phyloP scores from a whole-genome alignment of 2,329 filamentous ascomycete genomes.

The Penicillium sp. region DNA sequence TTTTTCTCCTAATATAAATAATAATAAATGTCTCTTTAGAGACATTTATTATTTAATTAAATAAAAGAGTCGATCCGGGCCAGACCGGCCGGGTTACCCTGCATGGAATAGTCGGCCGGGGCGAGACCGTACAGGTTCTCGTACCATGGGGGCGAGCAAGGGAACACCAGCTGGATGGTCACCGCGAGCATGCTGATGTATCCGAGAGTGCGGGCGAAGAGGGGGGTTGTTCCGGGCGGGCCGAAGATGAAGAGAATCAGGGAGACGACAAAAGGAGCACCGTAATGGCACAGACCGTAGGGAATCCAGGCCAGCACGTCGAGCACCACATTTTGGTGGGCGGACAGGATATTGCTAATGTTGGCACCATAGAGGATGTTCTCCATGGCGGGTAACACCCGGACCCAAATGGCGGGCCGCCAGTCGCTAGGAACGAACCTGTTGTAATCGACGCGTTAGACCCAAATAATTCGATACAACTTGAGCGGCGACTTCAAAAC shows the following conservation, averaged over 20 bases:
- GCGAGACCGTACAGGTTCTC: slow-evolving; percentile 90
- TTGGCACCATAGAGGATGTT: slow-evolving; percentile 97
- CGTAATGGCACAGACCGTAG: slow-evolving; percentile 90
- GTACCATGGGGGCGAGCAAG: slow-evolving; percentile 96
- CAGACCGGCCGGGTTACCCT: slow-evolving; percentile 84
- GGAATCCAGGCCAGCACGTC: slow-evolving; percentile 92
- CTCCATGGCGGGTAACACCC: slow-evolving; percentile 88
- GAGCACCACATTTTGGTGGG: slow-evolving; percentile 78
- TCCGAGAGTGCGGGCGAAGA: slow-evolving; percentile 84
- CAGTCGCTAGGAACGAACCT: slow-evolving; percentile 90
- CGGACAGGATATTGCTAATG: slow-evolving; percentile 91
- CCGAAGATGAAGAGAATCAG: slow-evolving; percentile 83
- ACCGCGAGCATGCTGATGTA: slow-evolving; percentile 91
- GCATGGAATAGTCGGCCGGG: slow-evolving; percentile 89
- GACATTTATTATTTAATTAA: no score
- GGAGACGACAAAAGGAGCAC: slow-evolving; percentile 77
- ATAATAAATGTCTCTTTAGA: no score
- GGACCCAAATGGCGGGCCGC: slow-evolving; percentile 92
- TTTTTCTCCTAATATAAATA: no score
- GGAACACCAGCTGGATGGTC: slow-evolving; percentile 83
- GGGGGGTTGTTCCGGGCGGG: slow-evolving; percentile 79
- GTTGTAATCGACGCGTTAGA: slow-evolving; percentile 21
- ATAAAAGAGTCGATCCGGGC: slow-evolving; percentile 87
- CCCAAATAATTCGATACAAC: not conserved
- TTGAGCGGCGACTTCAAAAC: not conserved